Evolutionary conservation across 192 early-diverging fungal genomes (phyloP), one percentile per base, ranked within the genome.

Genomic region (Dispira simplex): DNA sequence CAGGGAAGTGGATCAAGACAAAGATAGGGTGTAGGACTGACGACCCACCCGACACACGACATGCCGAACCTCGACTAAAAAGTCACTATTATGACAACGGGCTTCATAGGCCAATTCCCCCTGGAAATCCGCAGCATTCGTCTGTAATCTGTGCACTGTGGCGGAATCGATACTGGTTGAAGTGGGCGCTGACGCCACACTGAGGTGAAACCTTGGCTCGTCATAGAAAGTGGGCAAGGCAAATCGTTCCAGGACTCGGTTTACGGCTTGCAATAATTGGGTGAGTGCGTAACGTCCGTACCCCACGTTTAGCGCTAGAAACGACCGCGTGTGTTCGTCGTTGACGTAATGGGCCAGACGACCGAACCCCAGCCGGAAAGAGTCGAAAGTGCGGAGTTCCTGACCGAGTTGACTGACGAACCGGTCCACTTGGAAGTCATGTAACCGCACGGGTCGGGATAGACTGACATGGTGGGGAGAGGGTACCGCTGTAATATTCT

Each of bases 161-260:
- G 20, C 18, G 2, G 20, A 20, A 26, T 23, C n/a, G 25, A 56
- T 56, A 13, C 23, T 20, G 12, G 16, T 26, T 3, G 54, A 20
- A 27, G 20, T 13, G 46, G 25, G 10, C 20, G 62, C 21, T 1
- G 44, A 47, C 62, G 66, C 65, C 44, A 77, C 32, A 48, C 75
- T 77, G 51, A 68, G 48, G 46, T 77, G 75, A 65, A 74, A 70
- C 68, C 66, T 72, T 45, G 75, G 66, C 23, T 46, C 55, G 32
- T 51, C 52, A 63, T 67, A 77, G 59, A 74, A 77, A 67, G 18
- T 32, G 49, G 58, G 62, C 65, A 68, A 64, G 46, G 68, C 70
- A 48, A 70, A 70, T 52, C 65, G 51, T 48, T 44, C 66, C 72
- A 73, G 67, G 53, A 77, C 70, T 44, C 44, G 44, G 43, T 77